phyloP scores from a whole-genome alignment of 2,329 filamentous ascomycete species.

The Didymella sp. region DNA sequence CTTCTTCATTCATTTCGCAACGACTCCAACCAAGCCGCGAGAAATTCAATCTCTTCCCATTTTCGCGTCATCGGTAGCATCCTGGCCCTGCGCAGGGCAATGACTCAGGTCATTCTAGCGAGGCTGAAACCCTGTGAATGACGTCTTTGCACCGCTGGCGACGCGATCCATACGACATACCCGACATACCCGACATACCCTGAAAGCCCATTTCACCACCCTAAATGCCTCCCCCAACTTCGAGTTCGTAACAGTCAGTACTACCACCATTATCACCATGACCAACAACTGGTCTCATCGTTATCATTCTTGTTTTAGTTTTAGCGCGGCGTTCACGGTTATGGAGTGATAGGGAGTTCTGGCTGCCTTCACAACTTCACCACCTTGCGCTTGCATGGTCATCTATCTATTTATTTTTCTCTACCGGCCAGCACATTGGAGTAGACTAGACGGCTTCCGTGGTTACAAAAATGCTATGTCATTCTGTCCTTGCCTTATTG shows the following conservation, averaged over 20 bases:
- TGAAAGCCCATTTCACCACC: not conserved
- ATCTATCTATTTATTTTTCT: not conserved
- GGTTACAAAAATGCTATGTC: not conserved
- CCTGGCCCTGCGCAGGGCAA: too few species aligned
- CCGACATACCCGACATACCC: not conserved
- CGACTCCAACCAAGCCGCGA: too few species aligned
- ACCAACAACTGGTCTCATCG: not conserved
- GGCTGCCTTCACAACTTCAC: not conserved
- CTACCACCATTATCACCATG: not conserved
- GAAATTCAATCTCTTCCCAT: too few species aligned
- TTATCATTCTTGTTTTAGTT: not conserved
- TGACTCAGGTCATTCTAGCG: too few species aligned
- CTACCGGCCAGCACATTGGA: not conserved
- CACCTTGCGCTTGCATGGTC: not conserved
- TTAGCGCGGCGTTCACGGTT: conserved; percentile 20
- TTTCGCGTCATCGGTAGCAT: too few species aligned
- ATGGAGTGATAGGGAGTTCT: conserved; percentile 3
- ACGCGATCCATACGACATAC: not conserved
- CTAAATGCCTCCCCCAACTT: too few species aligned
- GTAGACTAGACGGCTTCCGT: not conserved
- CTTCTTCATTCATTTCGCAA: too few species aligned
- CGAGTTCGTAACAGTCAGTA: not conserved
- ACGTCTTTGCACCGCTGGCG: not conserved
- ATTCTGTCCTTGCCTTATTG: not conserved
- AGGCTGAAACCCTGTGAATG: too few species aligned